phyloP scores from a whole-genome alignment of 176 grass and related monocot genomes.

The Pharus latifolius region DNA sequence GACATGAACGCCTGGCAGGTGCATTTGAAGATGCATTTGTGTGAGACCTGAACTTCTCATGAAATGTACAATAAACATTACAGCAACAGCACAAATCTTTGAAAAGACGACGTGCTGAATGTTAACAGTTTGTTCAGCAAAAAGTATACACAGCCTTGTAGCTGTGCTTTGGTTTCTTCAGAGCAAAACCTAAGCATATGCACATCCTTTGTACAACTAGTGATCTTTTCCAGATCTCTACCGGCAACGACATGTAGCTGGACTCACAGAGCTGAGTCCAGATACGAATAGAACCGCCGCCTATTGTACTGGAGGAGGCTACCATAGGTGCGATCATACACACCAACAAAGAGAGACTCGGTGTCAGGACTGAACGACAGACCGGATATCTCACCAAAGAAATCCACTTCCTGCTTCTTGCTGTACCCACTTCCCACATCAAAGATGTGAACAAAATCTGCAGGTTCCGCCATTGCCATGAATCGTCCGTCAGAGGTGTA shows the following conservation, averaged over 20 bases:
- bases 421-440: conserved; percentile 43
- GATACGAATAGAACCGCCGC: conserved; percentile 39
- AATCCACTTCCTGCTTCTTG: conserved; percentile 71
- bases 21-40: no score
- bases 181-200: background rate
- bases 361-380: conserved; percentile 77
- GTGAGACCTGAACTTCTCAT: no score
- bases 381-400: conserved; percentile 69
- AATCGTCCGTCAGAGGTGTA: conserved; percentile 68
- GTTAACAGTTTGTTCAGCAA: background rate
- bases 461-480: conserved; percentile 67
- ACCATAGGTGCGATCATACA: conserved; percentile 48
- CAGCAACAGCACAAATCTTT: background rate
- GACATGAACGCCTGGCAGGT: no score
- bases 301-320: conserved; percentile 65
- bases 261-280: conserved; percentile 49
- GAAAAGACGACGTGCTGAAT: background rate
- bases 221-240: background rate
- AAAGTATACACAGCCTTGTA: background rate
- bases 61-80: background rate
- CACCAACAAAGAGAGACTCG: conserved; percentile 60
- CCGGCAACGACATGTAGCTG: background rate
- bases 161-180: background rate
- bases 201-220: background rate
- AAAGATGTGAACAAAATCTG: conserved; percentile 66